Evolutionary conservation across 345 rosid species (phyloP).

Genomic region (Isatis tinctoria): DNA sequence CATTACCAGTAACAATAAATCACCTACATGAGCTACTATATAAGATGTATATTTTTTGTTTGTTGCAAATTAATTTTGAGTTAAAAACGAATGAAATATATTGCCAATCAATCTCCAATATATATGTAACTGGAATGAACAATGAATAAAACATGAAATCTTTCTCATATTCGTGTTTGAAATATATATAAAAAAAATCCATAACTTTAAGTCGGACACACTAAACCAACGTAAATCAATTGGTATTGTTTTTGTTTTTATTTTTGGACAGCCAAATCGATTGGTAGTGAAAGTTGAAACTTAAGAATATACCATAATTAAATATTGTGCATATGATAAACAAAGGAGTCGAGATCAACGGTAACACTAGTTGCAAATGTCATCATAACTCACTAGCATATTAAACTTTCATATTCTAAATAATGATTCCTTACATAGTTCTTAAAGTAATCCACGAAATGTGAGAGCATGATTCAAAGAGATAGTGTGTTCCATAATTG

Average conservation of each 20-base stretch:
- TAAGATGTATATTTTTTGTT: too few species aligned
- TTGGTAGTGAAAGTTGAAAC: not conserved
- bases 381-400: conserved; percentile 17
- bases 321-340: not conserved
- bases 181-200: too few species aligned
- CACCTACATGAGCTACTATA: too few species aligned
- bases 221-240: not conserved
- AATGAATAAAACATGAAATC: too few species aligned
- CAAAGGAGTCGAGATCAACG: conserved; percentile 11
- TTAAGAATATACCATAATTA: not conserved
- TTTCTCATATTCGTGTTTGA: too few species aligned
- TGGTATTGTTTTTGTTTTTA: not conserved
- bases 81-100: too few species aligned
- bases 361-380: conserved; percentile 24
- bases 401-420: not conserved
- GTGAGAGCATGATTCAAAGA: conserved; percentile 19
- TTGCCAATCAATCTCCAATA: too few species aligned
- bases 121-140: too few species aligned
- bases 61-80: too few species aligned
- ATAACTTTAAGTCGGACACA: not conserved
- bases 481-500: conserved; percentile 30
- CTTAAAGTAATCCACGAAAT: conserved; percentile 9
- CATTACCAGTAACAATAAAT: too few species aligned
- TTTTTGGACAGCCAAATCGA: not conserved
- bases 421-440: conserved; percentile 14